Evolutionary conservation across 2,329 filamentous ascomycete genomes (phyloP).

Genomic region (Akanthomyces uredinophilus): DNA sequence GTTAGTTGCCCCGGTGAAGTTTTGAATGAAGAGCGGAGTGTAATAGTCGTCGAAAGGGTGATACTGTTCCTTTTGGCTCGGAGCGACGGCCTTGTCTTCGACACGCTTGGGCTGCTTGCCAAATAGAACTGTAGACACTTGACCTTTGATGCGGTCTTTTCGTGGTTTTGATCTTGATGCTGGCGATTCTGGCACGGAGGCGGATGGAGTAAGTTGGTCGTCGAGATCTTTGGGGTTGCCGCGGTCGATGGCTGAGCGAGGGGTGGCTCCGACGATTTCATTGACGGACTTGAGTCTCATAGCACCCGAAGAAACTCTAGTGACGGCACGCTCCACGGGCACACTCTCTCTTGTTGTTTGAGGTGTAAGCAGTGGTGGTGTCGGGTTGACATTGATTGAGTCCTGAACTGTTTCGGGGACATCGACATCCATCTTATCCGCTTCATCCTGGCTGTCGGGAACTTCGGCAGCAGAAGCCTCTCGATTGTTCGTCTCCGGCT

Average conservation of each 20-base stretch:
- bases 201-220: constrained; percentile 36
- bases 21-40: constrained; percentile 56
- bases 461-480: constrained; percentile 22
- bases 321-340: constrained; percentile 53
- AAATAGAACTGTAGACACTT: constrained; percentile 72
- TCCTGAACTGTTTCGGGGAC: constrained; percentile 18
- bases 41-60: constrained; percentile 58
- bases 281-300: constrained; percentile 68
- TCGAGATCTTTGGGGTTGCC: constrained; percentile 25
- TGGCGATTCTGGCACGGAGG: constrained; percentile 41
- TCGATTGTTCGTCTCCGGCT: background rate
- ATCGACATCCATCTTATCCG: constrained; percentile 33
- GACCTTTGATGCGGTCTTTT: constrained; percentile 58
- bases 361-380: constrained; percentile 14
- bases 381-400: background rate
- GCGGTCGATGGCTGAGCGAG: constrained; percentile 29
- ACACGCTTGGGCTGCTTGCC: constrained; percentile 56
- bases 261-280: constrained; percentile 62
- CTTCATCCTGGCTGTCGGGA: constrained; percentile 32
- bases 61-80: constrained; percentile 35
- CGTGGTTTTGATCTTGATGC: constrained; percentile 34
- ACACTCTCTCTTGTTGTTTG: constrained; percentile 17
- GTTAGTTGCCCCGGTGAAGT: constrained; percentile 48
- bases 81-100: constrained; percentile 42
- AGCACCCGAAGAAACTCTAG: constrained; percentile 63